Conservation (phyloP, 495 filamentous ascomycete genomes). For the Xylona heveae region DNA sequence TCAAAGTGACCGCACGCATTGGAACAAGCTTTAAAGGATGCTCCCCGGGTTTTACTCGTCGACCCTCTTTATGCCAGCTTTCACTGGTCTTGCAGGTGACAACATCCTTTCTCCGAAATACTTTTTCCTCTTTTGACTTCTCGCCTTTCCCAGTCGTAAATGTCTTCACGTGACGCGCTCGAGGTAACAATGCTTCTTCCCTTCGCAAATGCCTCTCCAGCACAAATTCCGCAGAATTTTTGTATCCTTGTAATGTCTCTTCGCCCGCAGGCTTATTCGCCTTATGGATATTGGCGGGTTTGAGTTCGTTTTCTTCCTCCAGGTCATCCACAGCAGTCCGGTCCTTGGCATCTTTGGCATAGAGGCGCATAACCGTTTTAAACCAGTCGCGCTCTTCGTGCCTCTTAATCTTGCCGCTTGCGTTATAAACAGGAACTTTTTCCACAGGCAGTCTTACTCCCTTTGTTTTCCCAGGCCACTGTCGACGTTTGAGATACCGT, state of each 20-base stretch:
- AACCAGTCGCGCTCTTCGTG: slow-evolving; percentile 77
- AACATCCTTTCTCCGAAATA: slow-evolving; percentile 64
- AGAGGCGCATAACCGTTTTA: slow-evolving; percentile 49
- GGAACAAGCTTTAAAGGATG: slow-evolving; percentile 70
- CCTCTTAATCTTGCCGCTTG: slow-evolving; percentile 43
- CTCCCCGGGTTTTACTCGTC: slow-evolving; percentile 44
- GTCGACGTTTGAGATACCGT: slow-evolving; percentile 66
- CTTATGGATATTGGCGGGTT: slow-evolving; percentile 45
- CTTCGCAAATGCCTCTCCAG: slow-evolving; percentile 75
- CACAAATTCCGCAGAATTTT: slow-evolving; percentile 64
- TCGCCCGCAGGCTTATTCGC: slow-evolving; percentile 46
- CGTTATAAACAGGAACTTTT: slow-evolving; percentile 59
- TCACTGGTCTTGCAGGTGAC: slow-evolving; percentile 75
- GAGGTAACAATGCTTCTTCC: slow-evolving; percentile 68
- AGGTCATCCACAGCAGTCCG: slow-evolving; percentile 50
- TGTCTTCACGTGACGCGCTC: slow-evolving; percentile 44
- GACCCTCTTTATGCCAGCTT: slow-evolving; percentile 94
- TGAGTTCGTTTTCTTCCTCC: slow-evolving; percentile 58
- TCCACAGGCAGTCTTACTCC: slow-evolving; percentile 56
- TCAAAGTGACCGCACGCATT: slow-evolving; percentile 74
- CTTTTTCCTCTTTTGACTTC: slow-evolving; percentile 48
- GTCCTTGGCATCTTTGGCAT: slow-evolving; percentile 33
- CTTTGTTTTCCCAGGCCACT: slow-evolving; percentile 80
- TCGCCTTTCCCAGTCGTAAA: slow-evolving; percentile 49
- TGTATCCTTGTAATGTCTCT: slow-evolving; percentile 69